A percentile compares a stretch with the other conserved stretches of the same genome.
Evolutionary conservation across 352 stramenopile species (phyloP).

Genomic region (Globisporangium cylindrosporum): DNA sequence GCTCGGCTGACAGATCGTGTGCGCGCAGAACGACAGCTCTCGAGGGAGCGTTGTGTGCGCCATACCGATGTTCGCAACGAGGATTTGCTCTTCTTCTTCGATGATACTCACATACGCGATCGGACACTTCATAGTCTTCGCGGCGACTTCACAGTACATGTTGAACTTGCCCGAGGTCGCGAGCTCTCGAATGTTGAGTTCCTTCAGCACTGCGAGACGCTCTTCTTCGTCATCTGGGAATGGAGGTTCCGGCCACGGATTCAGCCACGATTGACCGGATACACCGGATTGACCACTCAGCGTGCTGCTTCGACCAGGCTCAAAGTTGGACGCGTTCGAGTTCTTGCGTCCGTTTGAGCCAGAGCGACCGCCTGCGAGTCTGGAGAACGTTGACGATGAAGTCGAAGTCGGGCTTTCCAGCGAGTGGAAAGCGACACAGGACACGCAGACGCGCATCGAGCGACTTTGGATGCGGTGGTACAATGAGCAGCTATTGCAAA

Average conservation of each 20-base stretch:
- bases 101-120: slow-evolving; percentile 88
- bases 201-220: slow-evolving; percentile 62
- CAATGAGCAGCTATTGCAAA: slow-evolving; percentile 81
- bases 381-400: slow-evolving; percentile 41
- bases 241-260: slow-evolving; percentile 80
- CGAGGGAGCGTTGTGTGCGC: slow-evolving; percentile 72
- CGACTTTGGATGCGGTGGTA: slow-evolving; percentile 83
- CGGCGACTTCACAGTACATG: slow-evolving; percentile 84
- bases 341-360: slow-evolving; percentile 44
- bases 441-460: slow-evolving; percentile 84
- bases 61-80: slow-evolving; percentile 86
- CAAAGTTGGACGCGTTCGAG: slow-evolving; percentile 52
- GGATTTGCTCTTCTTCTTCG: slow-evolving; percentile 77
- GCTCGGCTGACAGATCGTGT: slow-evolving; percentile 81
- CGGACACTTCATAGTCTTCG: slow-evolving; percentile 87
- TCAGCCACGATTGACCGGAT: slow-evolving; percentile 53
- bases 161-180: slow-evolving; percentile 80
- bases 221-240: slow-evolving; percentile 80
- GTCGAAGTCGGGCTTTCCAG: slow-evolving; percentile 71
- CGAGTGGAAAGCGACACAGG: slow-evolving; percentile 81
- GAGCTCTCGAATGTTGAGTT: slow-evolving; percentile 78
- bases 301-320: slow-evolving; percentile 48
- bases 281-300: slow-evolving; percentile 37
- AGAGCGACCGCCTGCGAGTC: slow-evolving; percentile 25
- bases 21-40: slow-evolving; percentile 82